Evolutionary conservation across 805 yeast genomes (phyloP).

Genomic region (Schizosaccharomyces japonicus): DNA sequence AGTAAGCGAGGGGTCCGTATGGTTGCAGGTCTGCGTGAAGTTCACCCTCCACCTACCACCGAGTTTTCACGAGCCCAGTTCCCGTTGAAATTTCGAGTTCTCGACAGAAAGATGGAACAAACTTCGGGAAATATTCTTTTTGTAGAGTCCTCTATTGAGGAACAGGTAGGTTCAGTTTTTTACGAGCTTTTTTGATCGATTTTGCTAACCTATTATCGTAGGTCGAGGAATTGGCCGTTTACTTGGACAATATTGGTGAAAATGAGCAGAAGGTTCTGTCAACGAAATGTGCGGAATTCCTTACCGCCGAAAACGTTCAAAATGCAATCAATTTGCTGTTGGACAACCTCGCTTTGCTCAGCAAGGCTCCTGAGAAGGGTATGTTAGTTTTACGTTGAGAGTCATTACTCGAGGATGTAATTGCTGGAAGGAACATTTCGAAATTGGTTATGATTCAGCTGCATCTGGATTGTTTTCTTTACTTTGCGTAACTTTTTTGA

Average conservation of each 20-base stretch:
- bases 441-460: background rate
- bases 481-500: background rate
- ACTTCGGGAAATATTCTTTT: too few relatives aligned
- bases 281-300: background rate
- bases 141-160: background rate
- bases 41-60: too few relatives aligned
- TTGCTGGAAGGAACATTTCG: background rate
- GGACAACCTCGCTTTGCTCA: background rate
- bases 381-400: background rate
- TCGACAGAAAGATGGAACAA: too few relatives aligned
- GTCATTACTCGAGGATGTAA: background rate
- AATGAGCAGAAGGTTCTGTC: background rate
- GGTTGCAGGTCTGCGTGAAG: too few relatives aligned
- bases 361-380: background rate
- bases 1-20: too few relatives aligned
- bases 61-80: too few relatives aligned
- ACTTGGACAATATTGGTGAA: background rate
- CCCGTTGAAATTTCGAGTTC: too few relatives aligned
- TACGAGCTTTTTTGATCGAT: background rate
- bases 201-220: background rate
- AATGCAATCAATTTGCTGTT: background rate
- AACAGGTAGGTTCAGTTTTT: background rate
- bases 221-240: slow-evolving; percentile 3
- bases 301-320: background rate
- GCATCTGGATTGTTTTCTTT: background rate